Evolutionary conservation across 208 protist species (phyloP), one percentile per base, ranked within the genome.

Genomic region (Wallacemonas sp.): DNA sequence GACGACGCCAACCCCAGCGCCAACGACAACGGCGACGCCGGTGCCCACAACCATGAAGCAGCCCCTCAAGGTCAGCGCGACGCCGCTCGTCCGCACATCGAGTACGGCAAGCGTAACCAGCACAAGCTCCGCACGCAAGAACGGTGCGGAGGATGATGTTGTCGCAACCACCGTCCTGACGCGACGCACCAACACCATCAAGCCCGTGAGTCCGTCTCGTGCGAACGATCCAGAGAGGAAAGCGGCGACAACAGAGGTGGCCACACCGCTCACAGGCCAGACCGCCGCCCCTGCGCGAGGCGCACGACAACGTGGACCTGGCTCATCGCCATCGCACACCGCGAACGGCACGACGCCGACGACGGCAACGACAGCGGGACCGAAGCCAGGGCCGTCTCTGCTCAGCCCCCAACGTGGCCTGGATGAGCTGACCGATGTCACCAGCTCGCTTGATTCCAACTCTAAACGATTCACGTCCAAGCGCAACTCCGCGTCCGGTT

Each of bases 391-490:
- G 15, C 51, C 51, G 6, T 58, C 51, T 15, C 51, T 58, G 30
- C 51, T 58, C 51, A 26, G 30, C 4, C 9, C 28, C n/a, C 51
- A 58, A 19, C 51, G 30, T 17, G 34, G 17, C n/a, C 9, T 17
- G 28, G 51, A 58, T 34, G 51, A 58, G 30, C 11, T 58, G 15
- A 58, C 51, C 12, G 51, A 58, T 31, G 51, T 17, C n/a, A 58
- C 51, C 9, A 58, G 51, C 51, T 58, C 51, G 15, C 51, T 58
- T 14, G 51, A 58, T 26, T 27, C 22, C 28, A 58, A 31, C 19
- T 6, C 24, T 11, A 39, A 58, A 14, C n/a, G 51, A 12, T 3
- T 15, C 47, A 14, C 47, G 24, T 34, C 47, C 5, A 5, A 41
- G 36, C 14, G 9, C 36, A 17, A 17, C 36, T 41, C 36, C n/a